Conservation (phyloP, 73 alveolate genomes). For the Tetrahymena thermophila region DNA sequence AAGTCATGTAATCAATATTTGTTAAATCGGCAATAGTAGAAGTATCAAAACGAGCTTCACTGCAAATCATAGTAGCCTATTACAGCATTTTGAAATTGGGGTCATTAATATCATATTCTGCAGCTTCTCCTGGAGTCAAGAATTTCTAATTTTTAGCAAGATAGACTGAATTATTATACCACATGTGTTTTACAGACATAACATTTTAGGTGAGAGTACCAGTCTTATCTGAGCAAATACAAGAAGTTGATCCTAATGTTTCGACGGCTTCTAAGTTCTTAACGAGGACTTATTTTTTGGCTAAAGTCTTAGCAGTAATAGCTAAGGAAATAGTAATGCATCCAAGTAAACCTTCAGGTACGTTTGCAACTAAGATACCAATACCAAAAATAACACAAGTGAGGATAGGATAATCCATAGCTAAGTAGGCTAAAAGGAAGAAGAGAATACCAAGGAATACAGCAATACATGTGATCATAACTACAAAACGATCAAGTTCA, state of each 20-base stretch:
- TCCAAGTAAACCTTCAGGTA: slow-evolving; percentile 87
- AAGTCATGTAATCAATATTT: neutral
- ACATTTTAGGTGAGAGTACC: slow-evolving; percentile 91
- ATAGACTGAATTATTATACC: slow-evolving; percentile 66
- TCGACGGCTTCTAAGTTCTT: slow-evolving; percentile 90
- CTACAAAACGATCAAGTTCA: slow-evolving; percentile 83
- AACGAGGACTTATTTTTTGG: slow-evolving; percentile 69
- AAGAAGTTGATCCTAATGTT: slow-evolving; percentile 89
- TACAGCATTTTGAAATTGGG: neutral
- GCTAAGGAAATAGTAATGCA: slow-evolving; percentile 87
- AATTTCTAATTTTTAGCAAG: slow-evolving; percentile 71
- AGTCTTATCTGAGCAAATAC: slow-evolving; percentile 93
- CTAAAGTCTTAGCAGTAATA: slow-evolving; percentile 88
- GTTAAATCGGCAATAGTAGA: neutral
- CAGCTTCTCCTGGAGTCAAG: neutral
- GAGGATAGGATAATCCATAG: slow-evolving; percentile 59
- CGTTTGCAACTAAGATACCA: slow-evolving; percentile 88
- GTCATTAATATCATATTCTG: slow-evolving; percentile 13
- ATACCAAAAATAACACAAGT: slow-evolving; percentile 76
- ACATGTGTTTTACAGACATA: slow-evolving; percentile 82
- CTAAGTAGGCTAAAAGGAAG: slow-evolving; percentile 65
- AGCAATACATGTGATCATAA: slow-evolving; percentile 78
- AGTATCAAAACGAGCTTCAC: slow-evolving; percentile 18
- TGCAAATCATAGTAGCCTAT: slow-evolving; percentile 9
- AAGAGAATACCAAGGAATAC: slow-evolving; percentile 68